phyloP scores from a whole-genome alignment of 768 basidiomycete species.

The Hygrophorus pudorinus region DNA sequence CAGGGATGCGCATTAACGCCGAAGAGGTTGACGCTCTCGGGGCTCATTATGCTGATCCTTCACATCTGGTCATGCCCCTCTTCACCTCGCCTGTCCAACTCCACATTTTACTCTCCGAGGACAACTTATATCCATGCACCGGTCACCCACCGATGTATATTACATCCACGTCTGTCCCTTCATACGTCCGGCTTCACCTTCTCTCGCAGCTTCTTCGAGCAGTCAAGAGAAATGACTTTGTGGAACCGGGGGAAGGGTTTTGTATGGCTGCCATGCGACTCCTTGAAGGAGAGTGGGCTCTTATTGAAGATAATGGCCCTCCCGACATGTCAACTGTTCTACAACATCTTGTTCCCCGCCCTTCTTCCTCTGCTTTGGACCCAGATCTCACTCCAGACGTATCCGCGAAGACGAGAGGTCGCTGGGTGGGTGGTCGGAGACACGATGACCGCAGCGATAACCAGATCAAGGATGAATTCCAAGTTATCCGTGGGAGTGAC shows the following conservation, averaged over 20 bases:
- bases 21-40: conserved; percentile 50
- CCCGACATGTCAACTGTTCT: conserved; percentile 68
- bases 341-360: conserved; percentile 40
- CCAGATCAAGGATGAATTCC: conserved; percentile 45
- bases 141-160: conserved; percentile 65
- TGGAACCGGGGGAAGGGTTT: conserved; percentile 63
- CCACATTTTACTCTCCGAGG: conserved; percentile 49
- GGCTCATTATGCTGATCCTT: conserved; percentile 34
- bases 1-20: conserved; percentile 23
- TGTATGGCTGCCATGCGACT: conserved; percentile 60
- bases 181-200: conserved; percentile 82
- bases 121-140: conserved; percentile 32
- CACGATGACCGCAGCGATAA: conserved; percentile 35
- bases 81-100: conserved; percentile 57
- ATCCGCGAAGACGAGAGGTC: conserved; percentile 3
- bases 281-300: conserved; percentile 62
- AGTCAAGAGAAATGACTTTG: conserved; percentile 42
- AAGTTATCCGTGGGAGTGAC: conserved; percentile 28
- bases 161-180: conserved; percentile 54
- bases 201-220: conserved; percentile 51
- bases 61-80: conserved; percentile 49
- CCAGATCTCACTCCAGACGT: conserved; percentile 4
- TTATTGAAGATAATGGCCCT: conserved; percentile 57
- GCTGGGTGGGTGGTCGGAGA: conserved; percentile 15
- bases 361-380: conserved; percentile 5